These are phyloP conservation scores for Leccinum pallidistipes DNA, from an alignment of 1,284 basidiomycete genomes.

Conservation along the genomic window DNA sequence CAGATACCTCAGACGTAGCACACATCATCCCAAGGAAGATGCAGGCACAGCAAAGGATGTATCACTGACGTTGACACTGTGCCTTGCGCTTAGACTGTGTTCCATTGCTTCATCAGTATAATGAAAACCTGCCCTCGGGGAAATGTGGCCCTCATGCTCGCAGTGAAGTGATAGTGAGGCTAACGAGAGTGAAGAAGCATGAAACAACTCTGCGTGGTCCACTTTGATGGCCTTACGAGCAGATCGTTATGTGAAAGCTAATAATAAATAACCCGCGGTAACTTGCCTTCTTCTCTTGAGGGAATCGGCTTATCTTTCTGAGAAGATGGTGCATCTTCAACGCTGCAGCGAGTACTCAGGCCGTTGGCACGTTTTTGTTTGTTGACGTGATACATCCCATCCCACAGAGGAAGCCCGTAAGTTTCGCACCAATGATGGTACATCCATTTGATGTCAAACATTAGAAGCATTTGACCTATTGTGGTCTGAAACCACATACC, in stretches of 20 bases:
- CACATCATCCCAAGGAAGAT: conserved; percentile 19
- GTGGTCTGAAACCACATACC: not conserved
- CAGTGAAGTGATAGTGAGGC: conserved; percentile 8
- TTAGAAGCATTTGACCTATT: not conserved
- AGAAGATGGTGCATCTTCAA: conserved; percentile 15
- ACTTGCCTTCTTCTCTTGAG: conserved; percentile 15
- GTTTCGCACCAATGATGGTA: not conserved
- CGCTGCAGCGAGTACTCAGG: not conserved
- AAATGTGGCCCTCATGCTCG: conserved; percentile 14
- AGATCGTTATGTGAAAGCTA: not conserved
- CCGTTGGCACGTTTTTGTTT: not conserved
- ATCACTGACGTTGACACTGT: conserved; percentile 7
- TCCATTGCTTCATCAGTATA: conserved; percentile 30
- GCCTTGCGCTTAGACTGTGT: conserved; percentile 17
- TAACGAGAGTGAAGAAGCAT: conserved; percentile 15
- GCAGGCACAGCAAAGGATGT: conserved; percentile 10
- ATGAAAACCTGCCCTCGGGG: conserved; percentile 31
- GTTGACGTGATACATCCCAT: conserved; percentile 17
- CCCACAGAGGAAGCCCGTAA: not conserved
- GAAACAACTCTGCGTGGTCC: conserved; percentile 3
- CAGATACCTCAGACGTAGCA: conserved; percentile 5
- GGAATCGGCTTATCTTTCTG: conserved; percentile 15
- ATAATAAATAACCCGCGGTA: conserved; percentile 16
- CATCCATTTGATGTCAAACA: not conserved
- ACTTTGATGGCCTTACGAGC: conserved; percentile 2